phyloP scores from a whole-genome alignment of 768 basidiomycete genomes.

The Naganishia randhawae region DNA sequence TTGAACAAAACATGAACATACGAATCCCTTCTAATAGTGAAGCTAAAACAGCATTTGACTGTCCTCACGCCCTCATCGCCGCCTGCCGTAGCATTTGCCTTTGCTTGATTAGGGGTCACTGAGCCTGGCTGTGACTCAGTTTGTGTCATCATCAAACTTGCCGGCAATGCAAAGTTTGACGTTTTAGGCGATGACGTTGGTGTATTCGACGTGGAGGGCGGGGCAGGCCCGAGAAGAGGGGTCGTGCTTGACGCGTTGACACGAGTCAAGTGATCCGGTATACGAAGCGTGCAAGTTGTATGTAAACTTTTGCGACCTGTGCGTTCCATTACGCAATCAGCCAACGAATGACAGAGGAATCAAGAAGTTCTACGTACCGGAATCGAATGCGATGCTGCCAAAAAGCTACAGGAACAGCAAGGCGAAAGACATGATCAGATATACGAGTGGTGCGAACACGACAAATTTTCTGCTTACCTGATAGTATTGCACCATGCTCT shows the following conservation, averaged over 20 bases:
- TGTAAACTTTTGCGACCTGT: slow-evolving; percentile 43
- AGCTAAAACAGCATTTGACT: slow-evolving; percentile 50
- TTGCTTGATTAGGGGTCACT: slow-evolving; percentile 1
- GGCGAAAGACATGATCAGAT: no score
- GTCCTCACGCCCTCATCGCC: slow-evolving; percentile 37
- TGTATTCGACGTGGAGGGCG: background rate
- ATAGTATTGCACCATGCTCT: slow-evolving; percentile 94
- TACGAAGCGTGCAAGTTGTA: slow-evolving; percentile 44
- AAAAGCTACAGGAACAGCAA: slow-evolving; percentile 8
- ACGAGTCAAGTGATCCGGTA: slow-evolving; percentile 41
- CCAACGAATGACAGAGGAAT: background rate
- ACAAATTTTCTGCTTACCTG: no score
- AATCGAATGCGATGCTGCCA: slow-evolving; percentile 51
- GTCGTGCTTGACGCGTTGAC: slow-evolving; percentile 19
- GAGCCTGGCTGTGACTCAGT: background rate
- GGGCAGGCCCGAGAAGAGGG: slow-evolving; percentile 24
- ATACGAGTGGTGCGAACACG: no score
- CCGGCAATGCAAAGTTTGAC: background rate
- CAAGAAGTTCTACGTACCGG: slow-evolving; percentile 29
- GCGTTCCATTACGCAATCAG: background rate
- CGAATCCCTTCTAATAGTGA: slow-evolving; percentile 51
- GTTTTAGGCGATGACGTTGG: slow-evolving; percentile 22
- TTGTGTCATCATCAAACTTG: slow-evolving; percentile 10
- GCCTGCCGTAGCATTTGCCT: background rate
- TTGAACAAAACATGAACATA: slow-evolving; percentile 25